phyloP scores from a whole-genome alignment of 1,139 yeast species.

The Saccharomyces hybrid region DNA sequence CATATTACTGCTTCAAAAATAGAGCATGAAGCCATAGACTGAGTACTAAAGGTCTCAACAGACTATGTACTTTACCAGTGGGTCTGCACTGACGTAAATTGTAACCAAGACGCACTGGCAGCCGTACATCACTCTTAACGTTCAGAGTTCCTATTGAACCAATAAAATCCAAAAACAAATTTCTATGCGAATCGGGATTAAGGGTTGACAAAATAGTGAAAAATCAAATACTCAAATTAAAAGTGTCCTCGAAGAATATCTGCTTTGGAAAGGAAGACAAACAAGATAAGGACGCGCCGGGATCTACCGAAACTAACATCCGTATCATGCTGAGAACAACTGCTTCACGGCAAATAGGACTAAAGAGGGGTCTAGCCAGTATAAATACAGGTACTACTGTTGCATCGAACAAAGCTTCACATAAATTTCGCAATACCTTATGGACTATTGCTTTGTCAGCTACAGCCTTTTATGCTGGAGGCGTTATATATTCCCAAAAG shows the following conservation, averaged over 20 bases:
- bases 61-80: background rate
- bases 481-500: conserved; percentile 38
- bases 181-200: background rate
- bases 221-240: background rate
- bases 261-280: background rate
- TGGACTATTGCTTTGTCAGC: conserved; percentile 30
- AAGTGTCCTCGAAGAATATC: background rate
- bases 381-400: conserved; percentile 6
- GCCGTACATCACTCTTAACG: background rate
- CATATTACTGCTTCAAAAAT: too few relatives aligned
- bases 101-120: background rate
- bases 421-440: conserved; percentile 32
- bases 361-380: conserved; percentile 4
- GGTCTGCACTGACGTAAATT: too few relatives aligned
- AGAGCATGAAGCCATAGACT: too few relatives aligned
- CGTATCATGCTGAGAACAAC: conserved; percentile 3
- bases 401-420: conserved; percentile 12
- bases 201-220: background rate
- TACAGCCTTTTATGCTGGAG: conserved; percentile 38
- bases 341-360: background rate
- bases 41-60: too few relatives aligned
- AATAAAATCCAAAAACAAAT: background rate
- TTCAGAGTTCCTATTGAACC: background rate
- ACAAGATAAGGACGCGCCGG: background rate
- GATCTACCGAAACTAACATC: background rate